A percentile compares a stretch with the other conserved stretches of the same genome.
Conservation (phyloP, 352 stramenopile genomes). For the Globisporangium orthogonon region DNA sequence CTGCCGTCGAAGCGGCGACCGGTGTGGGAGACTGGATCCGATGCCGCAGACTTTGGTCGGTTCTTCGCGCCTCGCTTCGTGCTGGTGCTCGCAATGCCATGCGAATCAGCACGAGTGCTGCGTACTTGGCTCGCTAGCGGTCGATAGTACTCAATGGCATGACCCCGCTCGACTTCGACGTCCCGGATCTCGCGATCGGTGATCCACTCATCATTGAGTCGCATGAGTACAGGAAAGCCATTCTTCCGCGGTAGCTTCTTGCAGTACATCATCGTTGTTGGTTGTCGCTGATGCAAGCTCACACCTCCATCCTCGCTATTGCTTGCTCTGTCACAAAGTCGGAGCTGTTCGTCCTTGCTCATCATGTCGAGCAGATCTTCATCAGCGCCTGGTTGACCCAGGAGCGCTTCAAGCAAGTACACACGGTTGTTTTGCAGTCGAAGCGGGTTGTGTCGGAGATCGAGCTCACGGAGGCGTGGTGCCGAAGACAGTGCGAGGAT, state of each 20-base stretch:
- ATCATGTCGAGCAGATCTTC: slow-evolving; percentile 30
- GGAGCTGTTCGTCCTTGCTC: slow-evolving; percentile 33
- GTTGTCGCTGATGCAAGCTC: neutral
- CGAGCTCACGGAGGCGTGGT: slow-evolving; percentile 46
- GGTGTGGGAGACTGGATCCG: neutral
- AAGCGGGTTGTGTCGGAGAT: slow-evolving; percentile 50
- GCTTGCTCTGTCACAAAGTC: slow-evolving; percentile 2
- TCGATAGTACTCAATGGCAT: slow-evolving; percentile 38
- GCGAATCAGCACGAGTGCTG: neutral
- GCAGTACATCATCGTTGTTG: slow-evolving; percentile 25
- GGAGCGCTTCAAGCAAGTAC: slow-evolving; percentile 62
- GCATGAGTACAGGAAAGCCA: slow-evolving; percentile 61
- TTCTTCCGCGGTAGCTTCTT: slow-evolving; percentile 32
- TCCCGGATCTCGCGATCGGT: slow-evolving; percentile 36
- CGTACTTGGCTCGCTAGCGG: neutral
- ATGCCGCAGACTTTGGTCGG: neutral
- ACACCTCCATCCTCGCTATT: neutral
- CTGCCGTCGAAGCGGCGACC: slow-evolving; percentile 46
- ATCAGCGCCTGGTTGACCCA: slow-evolving; percentile 20
- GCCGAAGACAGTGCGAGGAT: slow-evolving; percentile 37
- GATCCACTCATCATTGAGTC: slow-evolving; percentile 58
- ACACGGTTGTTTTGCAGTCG: slow-evolving; percentile 56
- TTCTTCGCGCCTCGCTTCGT: neutral
- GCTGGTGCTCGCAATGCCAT: neutral
- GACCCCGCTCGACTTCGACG: slow-evolving; percentile 43